A percentile compares a stretch with the other conserved stretches of the same genome.
phyloP scores from a whole-genome alignment of 495 filamentous ascomycete genomes.

The Aspergillus affinis region DNA sequence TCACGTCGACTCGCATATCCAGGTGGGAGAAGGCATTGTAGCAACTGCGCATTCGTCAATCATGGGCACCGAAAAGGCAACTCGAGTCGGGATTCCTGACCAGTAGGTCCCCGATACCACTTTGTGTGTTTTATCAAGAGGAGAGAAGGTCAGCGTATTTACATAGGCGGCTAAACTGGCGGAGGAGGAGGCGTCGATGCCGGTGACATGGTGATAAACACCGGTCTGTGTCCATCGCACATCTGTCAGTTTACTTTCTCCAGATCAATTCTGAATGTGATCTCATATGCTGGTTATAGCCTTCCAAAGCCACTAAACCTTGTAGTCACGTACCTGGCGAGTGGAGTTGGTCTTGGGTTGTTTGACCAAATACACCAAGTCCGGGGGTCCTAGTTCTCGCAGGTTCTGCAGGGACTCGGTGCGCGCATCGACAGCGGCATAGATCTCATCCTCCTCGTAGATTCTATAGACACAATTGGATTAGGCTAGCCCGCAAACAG shows the following conservation, averaged over 20 bases:
- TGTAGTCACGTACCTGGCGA: constrained; percentile 41
- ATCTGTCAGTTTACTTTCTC: constrained; percentile 2
- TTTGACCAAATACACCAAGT: constrained; percentile 92
- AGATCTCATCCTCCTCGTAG: constrained; percentile 80
- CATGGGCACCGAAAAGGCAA: constrained; percentile 17
- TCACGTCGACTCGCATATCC: constrained; percentile 97
- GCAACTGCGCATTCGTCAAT: constrained; percentile 59
- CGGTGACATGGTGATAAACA: constrained; percentile 97
- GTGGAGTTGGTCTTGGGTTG: constrained; percentile 61
- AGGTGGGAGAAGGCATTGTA: constrained; percentile 99
- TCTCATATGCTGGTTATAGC: background rate
- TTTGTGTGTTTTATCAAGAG: constrained; percentile 82
- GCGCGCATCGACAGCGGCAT: constrained; percentile 84
- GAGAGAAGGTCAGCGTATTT: constrained; percentile 91
- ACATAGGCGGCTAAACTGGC: constrained; percentile 96
- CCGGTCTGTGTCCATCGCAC: constrained; percentile 58
- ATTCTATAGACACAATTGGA: constrained; percentile 56
- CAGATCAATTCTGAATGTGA: constrained; percentile 3
- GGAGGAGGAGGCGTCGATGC: constrained; percentile 94
- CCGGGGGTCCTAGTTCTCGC: constrained; percentile 91
- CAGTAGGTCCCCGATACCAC: constrained; percentile 93
- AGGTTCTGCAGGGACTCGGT: constrained; percentile 80
- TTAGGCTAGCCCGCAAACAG: constrained; percentile 21
- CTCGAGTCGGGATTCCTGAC: constrained; percentile 42
- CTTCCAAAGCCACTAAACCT: background rate